Conservation (phyloP, 164 flowering plant genomes). For the Vitis rotundifolia region DNA sequence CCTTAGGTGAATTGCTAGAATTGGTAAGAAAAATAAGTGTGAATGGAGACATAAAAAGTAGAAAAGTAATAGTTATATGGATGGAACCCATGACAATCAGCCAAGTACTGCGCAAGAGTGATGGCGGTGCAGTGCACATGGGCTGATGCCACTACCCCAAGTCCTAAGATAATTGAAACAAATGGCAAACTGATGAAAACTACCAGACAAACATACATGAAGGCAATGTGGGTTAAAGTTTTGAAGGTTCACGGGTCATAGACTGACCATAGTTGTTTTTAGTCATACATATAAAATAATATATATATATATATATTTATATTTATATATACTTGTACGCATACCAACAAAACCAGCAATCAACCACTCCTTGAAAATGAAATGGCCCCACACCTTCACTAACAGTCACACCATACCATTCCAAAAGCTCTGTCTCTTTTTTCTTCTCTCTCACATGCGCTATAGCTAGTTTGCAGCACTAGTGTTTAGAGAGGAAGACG, state of each 20-base stretch:
- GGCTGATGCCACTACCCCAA: not conserved
- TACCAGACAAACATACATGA: constrained; percentile 13
- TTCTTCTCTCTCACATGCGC: not conserved
- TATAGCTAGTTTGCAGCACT: too few species aligned
- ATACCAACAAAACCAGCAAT: too few species aligned
- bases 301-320: too few species aligned
- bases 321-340: too few species aligned
- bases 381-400: not conserved
- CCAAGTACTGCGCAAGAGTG: not conserved
- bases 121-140: constrained; percentile 19
- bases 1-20: too few species aligned
- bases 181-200: constrained; percentile 2
- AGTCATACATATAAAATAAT: too few species aligned
- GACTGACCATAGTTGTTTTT: not conserved
- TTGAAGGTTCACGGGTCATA: constrained; percentile 23
- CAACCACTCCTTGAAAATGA: too few species aligned
- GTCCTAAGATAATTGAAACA: not conserved
- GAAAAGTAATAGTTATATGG: too few species aligned
- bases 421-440: not conserved
- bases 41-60: too few species aligned
- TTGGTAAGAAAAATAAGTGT: too few species aligned
- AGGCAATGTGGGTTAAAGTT: too few species aligned
- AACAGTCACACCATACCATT: not conserved
- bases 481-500: not conserved
- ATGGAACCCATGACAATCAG: too few species aligned